Base-by-base conservation (phyloP, 768 basidiomycete genomes). In the Pleurotus cornucopiae region DNA sequence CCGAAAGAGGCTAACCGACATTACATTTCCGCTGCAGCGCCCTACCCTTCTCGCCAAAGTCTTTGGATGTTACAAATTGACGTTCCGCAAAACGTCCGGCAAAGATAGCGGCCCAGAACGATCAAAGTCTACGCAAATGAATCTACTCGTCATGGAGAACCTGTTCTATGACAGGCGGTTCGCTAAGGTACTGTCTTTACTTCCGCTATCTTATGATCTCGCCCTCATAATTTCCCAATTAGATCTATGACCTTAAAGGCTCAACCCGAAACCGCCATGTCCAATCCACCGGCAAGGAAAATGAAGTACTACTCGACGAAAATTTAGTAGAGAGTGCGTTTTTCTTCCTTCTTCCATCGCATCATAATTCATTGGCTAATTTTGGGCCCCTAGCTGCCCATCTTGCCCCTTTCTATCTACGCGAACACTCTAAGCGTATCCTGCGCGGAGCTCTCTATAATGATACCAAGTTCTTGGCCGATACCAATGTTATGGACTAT, bases 181-280 rank as follows among this genome's bases (percentile, higher is more conserved):
- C 64, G 85, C 88, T 2, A 92, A 89, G 79, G 93, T 91, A 63
- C n/a, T 9, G 9, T 2, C 30, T 34, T 9, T 2, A 9, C 30
- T 30, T 11, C 11, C 30, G 2, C 11, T 11, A 34, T 34, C 2
- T 34, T 34, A 11, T 34, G 30, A 34, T 34, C 11, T 34, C 30
- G 30, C 6, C 23, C 30, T 34, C 30, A 34, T 3, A 3, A 11
- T 34, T 30, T 34, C 30, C 30, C 30, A 34, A 34, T 6, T 46
- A 95, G 92, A 94, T 98, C 45, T 99, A 96, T 67, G 97, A 99
- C 66, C 76, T 99, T 43, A 99, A 99, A 67, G 97, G 97, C 13
- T 98, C 94, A 13, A 94, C 88, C 12, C 81, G 97, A 45, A 97
- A 97, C 67, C 85, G 97, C 1, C 91, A 92, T 63, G 94, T 97